phyloP scores from a whole-genome alignment of 306 rosid genomes.

The Senna tora region DNA sequence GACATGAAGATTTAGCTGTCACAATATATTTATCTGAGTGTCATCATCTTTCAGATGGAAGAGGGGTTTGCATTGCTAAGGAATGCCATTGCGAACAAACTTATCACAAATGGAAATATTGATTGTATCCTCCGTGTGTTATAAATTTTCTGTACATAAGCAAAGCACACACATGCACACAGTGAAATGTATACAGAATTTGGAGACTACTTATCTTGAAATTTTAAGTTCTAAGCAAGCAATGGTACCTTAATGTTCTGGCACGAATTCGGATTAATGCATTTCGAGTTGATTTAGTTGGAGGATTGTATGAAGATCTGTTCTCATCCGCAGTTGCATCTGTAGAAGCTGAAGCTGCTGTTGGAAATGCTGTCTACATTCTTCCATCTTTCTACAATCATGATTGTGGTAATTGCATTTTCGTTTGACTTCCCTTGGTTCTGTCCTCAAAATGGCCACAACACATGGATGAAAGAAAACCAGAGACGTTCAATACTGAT shows the following conservation, averaged over 20 bases:
- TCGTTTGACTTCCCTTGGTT: not conserved
- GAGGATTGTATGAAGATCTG: slow-evolving; percentile 74
- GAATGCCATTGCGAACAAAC: slow-evolving; percentile 55
- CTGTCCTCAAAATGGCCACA: slow-evolving; percentile 18
- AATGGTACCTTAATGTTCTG: slow-evolving; percentile 73
- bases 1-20: slow-evolving; percentile 17
- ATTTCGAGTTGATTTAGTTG: slow-evolving; percentile 75
- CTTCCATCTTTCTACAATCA: slow-evolving; percentile 95
- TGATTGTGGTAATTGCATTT: slow-evolving; percentile 70
- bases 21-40: slow-evolving; percentile 25
- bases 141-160: slow-evolving; percentile 33
- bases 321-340: slow-evolving; percentile 70
- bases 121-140: slow-evolving; percentile 72
- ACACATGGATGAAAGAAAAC: not conserved
- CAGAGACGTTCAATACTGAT: slow-evolving; percentile 5
- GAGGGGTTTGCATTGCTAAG: slow-evolving; percentile 69
- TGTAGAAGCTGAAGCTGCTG: slow-evolving; percentile 80
- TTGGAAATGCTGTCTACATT: slow-evolving; percentile 85
- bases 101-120: slow-evolving; percentile 54
- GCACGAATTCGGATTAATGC: slow-evolving; percentile 90
- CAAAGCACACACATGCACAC: slow-evolving; percentile 28
- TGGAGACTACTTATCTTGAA: slow-evolving; percentile 52
- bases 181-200: not conserved
- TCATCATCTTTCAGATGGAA: slow-evolving; percentile 69
- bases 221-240: slow-evolving; percentile 74